Evolutionary conservation across 768 basidiomycete species (phyloP).

Genomic region (Kwoniella europaea): DNA sequence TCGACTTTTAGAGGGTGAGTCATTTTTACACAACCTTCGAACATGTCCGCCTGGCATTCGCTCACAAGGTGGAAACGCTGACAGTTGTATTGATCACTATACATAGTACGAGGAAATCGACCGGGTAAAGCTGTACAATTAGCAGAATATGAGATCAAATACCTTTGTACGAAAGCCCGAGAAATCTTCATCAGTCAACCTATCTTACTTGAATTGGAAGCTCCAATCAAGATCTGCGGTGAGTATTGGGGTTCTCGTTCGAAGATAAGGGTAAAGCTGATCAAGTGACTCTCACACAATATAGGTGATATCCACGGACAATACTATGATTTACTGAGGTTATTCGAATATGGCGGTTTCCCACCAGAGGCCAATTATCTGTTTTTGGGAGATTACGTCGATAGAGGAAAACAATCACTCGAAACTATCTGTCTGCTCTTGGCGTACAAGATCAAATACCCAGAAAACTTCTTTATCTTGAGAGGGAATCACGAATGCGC

Average conservation of each 20-base stretch:
- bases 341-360: constrained; percentile 99
- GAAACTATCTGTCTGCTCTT: constrained; percentile 99
- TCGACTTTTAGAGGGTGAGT: constrained; percentile 92
- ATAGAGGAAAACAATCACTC: constrained; percentile 97
- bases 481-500: constrained; percentile 99
- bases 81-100: too few species aligned
- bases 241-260: constrained; percentile 54
- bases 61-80: too few species aligned
- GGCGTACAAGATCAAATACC: constrained; percentile 98
- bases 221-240: constrained; percentile 99
- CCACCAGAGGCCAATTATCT: constrained; percentile 99
- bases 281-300: constrained; percentile 14
- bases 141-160: constrained; percentile 99
- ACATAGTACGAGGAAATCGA: constrained; percentile 90
- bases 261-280: constrained; percentile 13
- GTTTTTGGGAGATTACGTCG: constrained; percentile 99
- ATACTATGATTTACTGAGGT: constrained; percentile 95
- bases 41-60: not conserved
- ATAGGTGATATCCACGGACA: constrained; percentile 98
- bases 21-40: not conserved
- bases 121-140: constrained; percentile 98
- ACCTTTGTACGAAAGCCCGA: constrained; percentile 95
- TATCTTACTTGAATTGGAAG: constrained; percentile 95
- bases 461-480: constrained; percentile 99
- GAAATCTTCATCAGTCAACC: constrained; percentile 99